A percentile compares a stretch with the other conserved stretches of the same genome.
Conservation (phyloP, 23 red algal species). For the Agarophyton chilense region DNA sequence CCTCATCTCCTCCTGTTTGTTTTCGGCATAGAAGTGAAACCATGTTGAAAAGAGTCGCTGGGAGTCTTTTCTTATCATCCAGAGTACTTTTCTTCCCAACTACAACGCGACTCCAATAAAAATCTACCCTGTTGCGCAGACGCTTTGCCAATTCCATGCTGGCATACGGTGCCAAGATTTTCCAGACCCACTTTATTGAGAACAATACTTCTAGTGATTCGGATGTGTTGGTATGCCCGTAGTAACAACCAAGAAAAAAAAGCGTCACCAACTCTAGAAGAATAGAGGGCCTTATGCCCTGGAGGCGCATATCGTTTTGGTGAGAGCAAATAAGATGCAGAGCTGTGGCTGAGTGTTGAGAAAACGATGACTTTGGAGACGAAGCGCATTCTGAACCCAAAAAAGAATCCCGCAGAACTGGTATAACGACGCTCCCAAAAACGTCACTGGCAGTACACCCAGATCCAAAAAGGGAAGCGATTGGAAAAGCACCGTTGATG, state of each 20-base stretch:
- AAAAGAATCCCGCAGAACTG: conserved; percentile 30
- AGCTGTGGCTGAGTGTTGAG: not conserved
- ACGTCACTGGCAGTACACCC: conserved; percentile 50
- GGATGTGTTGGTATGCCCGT: conserved; percentile 6
- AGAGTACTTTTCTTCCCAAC: not conserved
- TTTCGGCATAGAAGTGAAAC: conserved; percentile 18
- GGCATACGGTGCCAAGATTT: conserved; percentile 40
- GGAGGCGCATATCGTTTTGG: conserved; percentile 23
- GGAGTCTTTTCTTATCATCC: conserved; percentile 13
- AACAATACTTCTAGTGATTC: conserved; percentile 52
- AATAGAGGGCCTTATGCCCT: conserved; percentile 35
- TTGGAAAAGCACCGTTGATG: not conserved
- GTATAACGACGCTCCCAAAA: conserved; percentile 44
- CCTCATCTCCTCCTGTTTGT: conserved; percentile 27
- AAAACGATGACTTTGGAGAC: conserved; percentile 1
- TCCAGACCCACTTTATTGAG: conserved; percentile 49
- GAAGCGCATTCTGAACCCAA: not conserved
- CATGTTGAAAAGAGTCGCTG: conserved; percentile 44
- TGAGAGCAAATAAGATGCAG: conserved; percentile 5
- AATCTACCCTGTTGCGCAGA: conserved; percentile 28
- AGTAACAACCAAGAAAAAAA: conserved; percentile 6
- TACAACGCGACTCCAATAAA: conserved; percentile 15
- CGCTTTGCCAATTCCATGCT: conserved; percentile 33
- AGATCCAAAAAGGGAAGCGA: conserved; percentile 21
- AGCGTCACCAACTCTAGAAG: conserved; percentile 41